Evolutionary conservation across 805 yeast genomes (phyloP).

Genomic region (Clavispora phyllophila): DNA sequence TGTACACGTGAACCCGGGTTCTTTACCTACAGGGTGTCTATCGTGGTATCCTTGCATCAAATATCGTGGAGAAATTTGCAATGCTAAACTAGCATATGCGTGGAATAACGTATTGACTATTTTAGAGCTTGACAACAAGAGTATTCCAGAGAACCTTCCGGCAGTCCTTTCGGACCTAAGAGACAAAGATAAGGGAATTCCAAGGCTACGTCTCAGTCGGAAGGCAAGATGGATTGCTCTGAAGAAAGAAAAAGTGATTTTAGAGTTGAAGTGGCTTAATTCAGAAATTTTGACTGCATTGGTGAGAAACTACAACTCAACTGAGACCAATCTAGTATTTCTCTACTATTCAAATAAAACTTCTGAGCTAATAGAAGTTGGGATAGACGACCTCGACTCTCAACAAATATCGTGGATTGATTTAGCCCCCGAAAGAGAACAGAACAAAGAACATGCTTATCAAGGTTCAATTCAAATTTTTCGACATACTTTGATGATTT

Average conservation of each 20-base stretch:
- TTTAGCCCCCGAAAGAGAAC: not conserved
- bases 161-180: constrained; percentile 24
- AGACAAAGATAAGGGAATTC: constrained; percentile 35
- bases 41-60: constrained; percentile 58
- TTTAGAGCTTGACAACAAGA: constrained; percentile 42
- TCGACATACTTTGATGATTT: constrained; percentile 20
- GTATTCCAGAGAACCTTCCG: constrained; percentile 26
- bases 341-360: constrained; percentile 4
- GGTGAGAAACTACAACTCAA: constrained; percentile 6
- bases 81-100: constrained; percentile 56
- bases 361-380: constrained; percentile 4
- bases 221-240: constrained; percentile 21
- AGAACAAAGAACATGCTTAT: not conserved
- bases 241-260: constrained; percentile 22
- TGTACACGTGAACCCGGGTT: constrained; percentile 19
- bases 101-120: constrained; percentile 62
- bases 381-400: constrained; percentile 7
- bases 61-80: constrained; percentile 2
- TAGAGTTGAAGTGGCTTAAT: constrained; percentile 52
- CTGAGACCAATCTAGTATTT: constrained; percentile 3
- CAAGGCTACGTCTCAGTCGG: constrained; percentile 21
- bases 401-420: constrained; percentile 4
- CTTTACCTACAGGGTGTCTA: constrained; percentile 37
- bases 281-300: constrained; percentile 23
- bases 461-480: constrained; percentile 16